Percentiles rank a stretch among this genome's conserved stretches.
phyloP scores from a whole-genome alignment of 352 stramenopile genomes.

The Halophytophthora polymorphica region DNA sequence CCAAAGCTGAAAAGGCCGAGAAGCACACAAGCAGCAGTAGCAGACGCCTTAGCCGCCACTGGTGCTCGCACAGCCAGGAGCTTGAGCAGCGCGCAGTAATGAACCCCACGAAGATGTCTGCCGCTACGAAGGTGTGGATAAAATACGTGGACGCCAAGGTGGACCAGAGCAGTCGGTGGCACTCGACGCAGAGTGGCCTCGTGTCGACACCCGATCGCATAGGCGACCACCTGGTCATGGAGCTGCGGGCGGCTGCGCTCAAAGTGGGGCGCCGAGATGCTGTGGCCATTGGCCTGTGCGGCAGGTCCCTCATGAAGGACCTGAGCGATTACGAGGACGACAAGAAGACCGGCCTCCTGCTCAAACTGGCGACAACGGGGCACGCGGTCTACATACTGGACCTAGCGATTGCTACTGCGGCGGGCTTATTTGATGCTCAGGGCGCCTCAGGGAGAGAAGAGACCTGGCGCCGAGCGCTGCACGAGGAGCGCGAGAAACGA shows the following conservation, averaged over 20 bases:
- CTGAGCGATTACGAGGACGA: constrained; percentile 15
- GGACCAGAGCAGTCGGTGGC: constrained; percentile 10
- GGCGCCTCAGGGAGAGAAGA: constrained; percentile 11
- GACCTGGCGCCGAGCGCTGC: constrained; percentile 15
- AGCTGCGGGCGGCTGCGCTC: constrained; percentile 13
- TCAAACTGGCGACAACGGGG: constrained; percentile 18
- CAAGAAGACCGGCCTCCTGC: constrained; percentile 14
- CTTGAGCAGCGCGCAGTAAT: too few relatives aligned
- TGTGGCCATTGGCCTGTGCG: constrained; percentile 3
- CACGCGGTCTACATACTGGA: constrained; percentile 11
- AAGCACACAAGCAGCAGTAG: too few relatives aligned
- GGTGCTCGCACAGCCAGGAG: too few relatives aligned
- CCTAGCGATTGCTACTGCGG: constrained; percentile 12
- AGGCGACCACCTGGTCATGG: constrained; percentile 19
- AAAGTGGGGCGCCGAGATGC: background rate
- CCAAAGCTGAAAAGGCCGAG: too few relatives aligned
- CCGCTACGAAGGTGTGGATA: too few relatives aligned
- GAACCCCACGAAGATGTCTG: too few relatives aligned
- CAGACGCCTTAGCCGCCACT: too few relatives aligned
- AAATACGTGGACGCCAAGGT: too few relatives aligned
- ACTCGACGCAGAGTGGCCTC: constrained; percentile 4
- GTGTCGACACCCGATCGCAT: constrained; percentile 13
- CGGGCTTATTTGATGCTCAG: constrained; percentile 17
- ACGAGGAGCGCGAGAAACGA: constrained; percentile 13
- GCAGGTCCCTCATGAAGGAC: constrained; percentile 6